Percentiles rank a stretch among this genome's conserved stretches.
phyloP scores from a whole-genome alignment of 202 grass and related monocot species.

The Panicum hallii region DNA sequence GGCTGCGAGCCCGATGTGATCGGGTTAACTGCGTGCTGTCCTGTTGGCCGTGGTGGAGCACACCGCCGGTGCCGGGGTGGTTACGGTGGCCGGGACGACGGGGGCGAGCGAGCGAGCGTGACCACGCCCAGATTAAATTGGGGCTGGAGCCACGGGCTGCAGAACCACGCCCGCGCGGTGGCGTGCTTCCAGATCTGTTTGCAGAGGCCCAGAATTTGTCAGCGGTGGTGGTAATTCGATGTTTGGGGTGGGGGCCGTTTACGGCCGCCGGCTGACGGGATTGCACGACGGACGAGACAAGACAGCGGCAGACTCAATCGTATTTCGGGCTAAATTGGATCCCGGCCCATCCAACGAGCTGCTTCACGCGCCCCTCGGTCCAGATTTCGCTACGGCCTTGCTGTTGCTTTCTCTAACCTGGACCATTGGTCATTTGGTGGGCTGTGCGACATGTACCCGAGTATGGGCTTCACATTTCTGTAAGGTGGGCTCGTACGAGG shows the following conservation, averaged over 20 bases:
- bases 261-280: neutral
- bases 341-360: no score
- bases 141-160: neutral
- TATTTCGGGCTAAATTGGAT: no score
- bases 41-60: neutral
- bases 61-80: neutral
- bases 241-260: neutral
- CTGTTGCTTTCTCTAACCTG: no score
- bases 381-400: no score
- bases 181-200: neutral
- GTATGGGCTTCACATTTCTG: no score
- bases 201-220: neutral
- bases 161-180: neutral
- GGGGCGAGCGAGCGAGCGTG: neutral
- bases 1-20: neutral
- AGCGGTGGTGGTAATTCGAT: neutral
- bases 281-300: neutral
- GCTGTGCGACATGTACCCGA: no score
- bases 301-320: no score
- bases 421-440: no score
- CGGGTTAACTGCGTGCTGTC: slow-evolving; percentile 31
- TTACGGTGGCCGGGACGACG: neutral
- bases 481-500: no score
- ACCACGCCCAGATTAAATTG: neutral
- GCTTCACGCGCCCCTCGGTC: no score